A percentile compares a stretch with the other conserved stretches of the same genome.
Conservation (phyloP, 2,329 filamentous ascomycete genomes). For the Leptographium wingfieldii region DNA sequence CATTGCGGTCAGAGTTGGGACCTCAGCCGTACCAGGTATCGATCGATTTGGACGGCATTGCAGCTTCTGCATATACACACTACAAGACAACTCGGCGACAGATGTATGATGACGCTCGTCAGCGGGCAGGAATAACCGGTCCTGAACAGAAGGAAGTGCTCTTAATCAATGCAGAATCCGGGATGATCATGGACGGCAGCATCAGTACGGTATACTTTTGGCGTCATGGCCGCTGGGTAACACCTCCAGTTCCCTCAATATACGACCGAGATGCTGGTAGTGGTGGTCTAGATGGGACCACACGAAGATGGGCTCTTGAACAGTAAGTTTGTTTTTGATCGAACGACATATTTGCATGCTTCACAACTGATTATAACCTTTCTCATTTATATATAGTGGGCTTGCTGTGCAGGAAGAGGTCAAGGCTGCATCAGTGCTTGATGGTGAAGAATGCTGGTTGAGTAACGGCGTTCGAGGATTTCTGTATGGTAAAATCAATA, state of each 20-base stretch:
- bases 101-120: constrained; percentile 59
- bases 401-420: constrained; percentile 57
- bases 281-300: constrained; percentile 75
- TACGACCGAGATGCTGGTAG: constrained; percentile 32
- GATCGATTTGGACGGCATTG: constrained; percentile 29
- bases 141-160: constrained; percentile 57
- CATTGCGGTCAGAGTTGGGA: constrained; percentile 13
- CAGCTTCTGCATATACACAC: constrained; percentile 54
- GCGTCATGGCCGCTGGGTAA: constrained; percentile 62
- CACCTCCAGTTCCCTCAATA: constrained; percentile 48
- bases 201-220: constrained; percentile 74
- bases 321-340: constrained; percentile 27
- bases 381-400: constrained; percentile 20
- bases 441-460: constrained; percentile 74
- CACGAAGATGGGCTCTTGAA: constrained; percentile 70
- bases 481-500: constrained; percentile 31
- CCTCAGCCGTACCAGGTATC: constrained; percentile 27
- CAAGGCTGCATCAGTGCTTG: constrained; percentile 41
- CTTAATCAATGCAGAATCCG: constrained; percentile 47
- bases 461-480: constrained; percentile 85
- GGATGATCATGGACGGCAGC: constrained; percentile 73
- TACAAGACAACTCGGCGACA: constrained; percentile 72
- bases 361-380: background rate
- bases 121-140: constrained; percentile 43
- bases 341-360: background rate